Evolutionary conservation across 148 eudicot genomes (phyloP).

Genomic region (Cornus florida): DNA sequence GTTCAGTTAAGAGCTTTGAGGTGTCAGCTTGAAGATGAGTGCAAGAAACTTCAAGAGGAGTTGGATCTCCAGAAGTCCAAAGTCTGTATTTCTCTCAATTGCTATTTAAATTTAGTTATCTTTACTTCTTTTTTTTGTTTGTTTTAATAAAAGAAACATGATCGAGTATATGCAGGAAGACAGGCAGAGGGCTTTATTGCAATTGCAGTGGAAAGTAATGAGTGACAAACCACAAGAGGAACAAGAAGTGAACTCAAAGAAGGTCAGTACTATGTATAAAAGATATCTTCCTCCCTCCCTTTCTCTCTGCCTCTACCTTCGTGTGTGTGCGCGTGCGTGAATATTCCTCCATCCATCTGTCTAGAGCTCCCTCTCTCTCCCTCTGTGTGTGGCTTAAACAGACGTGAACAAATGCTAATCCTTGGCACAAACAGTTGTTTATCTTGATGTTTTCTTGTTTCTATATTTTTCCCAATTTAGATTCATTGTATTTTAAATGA

Average conservation of each 20-base stretch:
- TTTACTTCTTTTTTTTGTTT: slow-evolving; percentile 1
- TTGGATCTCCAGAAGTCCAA: slow-evolving; percentile 80
- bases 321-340: neutral
- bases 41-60: slow-evolving; percentile 81
- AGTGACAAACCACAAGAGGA: slow-evolving; percentile 80
- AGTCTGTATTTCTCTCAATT: slow-evolving; percentile 30
- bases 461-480: neutral
- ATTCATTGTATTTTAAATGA: neutral
- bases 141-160: neutral
- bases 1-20: slow-evolving; percentile 68
- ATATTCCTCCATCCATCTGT: too few relatives aligned
- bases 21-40: slow-evolving; percentile 74
- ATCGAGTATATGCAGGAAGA: slow-evolving; percentile 64
- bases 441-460: neutral
- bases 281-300: neutral
- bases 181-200: slow-evolving; percentile 81
- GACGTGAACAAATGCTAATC: neutral
- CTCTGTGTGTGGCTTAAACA: neutral
- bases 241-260: slow-evolving; percentile 86
- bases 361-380: neutral
- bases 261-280: slow-evolving; percentile 37
- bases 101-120: neutral
- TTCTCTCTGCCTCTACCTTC: neutral
- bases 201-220: slow-evolving; percentile 97
- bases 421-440: neutral